Percentiles rank a stretch among this genome's conserved stretches.
Conservation (phyloP, 768 basidiomycete species). For the Amylocystis lapponica region DNA sequence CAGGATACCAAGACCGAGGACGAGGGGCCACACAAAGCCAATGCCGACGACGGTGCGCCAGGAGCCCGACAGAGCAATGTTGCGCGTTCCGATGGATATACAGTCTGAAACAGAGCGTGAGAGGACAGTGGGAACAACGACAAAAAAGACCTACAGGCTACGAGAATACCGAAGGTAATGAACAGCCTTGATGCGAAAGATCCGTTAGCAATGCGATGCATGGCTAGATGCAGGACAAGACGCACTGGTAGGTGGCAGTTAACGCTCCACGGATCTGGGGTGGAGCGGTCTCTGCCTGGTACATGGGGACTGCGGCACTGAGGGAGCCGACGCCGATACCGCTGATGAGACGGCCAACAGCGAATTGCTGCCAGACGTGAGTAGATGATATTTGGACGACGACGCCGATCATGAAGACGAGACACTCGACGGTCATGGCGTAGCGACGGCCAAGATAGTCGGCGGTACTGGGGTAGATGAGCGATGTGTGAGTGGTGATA, state of each 20-base stretch:
- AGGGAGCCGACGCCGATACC: slow-evolving; percentile 68
- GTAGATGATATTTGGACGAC: slow-evolving; percentile 50
- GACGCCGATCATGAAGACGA: slow-evolving; percentile 54
- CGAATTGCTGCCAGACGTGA: slow-evolving; percentile 58
- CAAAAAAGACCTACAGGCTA: slow-evolving; percentile 42
- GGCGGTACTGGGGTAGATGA: slow-evolving; percentile 37
- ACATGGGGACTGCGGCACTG: slow-evolving; percentile 66
- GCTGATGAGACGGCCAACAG: slow-evolving; percentile 57
- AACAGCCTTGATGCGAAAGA: slow-evolving; percentile 49
- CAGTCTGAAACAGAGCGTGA: slow-evolving; percentile 36
- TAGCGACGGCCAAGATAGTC: slow-evolving; percentile 60
- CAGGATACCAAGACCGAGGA: slow-evolving; percentile 58
- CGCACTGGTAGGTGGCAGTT: slow-evolving; percentile 38
- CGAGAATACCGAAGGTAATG: slow-evolving; percentile 66
- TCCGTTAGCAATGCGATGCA: slow-evolving; percentile 30
- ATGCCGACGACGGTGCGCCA: slow-evolving; percentile 63
- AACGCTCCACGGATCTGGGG: slow-evolving; percentile 65
- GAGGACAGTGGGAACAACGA: neutral
- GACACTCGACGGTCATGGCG: slow-evolving; percentile 60
- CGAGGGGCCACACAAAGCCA: slow-evolving; percentile 54
- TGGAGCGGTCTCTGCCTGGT: slow-evolving; percentile 70
- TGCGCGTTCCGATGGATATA: slow-evolving; percentile 63
- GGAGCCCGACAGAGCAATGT: slow-evolving; percentile 38
- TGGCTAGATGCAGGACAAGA: slow-evolving; percentile 3
- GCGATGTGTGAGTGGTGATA: neutral